Base-by-base conservation (phyloP, 192 early-diverging fungal genomes). In the Helicostylum pulchrum region DNA sequence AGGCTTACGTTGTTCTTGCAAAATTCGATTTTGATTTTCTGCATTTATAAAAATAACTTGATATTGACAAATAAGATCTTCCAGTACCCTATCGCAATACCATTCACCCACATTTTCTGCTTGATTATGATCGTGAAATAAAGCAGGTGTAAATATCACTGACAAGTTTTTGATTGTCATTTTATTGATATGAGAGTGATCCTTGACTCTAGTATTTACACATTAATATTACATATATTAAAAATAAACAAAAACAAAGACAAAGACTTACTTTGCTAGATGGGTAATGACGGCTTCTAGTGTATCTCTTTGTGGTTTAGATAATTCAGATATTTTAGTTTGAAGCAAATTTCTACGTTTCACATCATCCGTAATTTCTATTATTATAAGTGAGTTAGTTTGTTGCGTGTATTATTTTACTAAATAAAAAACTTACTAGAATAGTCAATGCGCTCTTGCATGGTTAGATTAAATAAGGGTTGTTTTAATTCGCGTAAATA, bases 151-250 rank as follows among this genome's bases (percentile, higher is more conserved):
- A 61, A 89, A 89, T n/a, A 89, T 76, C 49, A 88, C 60, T 0
- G 79, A 80, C 1, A 89, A 39, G 62, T 89, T 89, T n/a, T 71
- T 66, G 2, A 80, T 65, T 7, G 77, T 83, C 86, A 89, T 89
- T 59, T 89, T 89, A 80, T 89, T 89, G 1, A 74, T 58, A 14
- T 81, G 74, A 8, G 81, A 74, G 32, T 83, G 57, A 1, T 58
- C 42, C 32, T 77, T 64, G 3, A 86, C 65, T 17, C 85, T 87
- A 55, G n/a, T 47, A 21, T 52, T 31, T 5, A 49, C 26, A 21
- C 15, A 4, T 54, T 15, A 23, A 23, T 3, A 9, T 39, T 39
- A 39, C 7, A 9, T 52, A 23, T 19, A 14, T 31, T 14, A 15
- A 15, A 15, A 5, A 12, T 15, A 34, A 31, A 12, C 3, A 32